Evolutionary conservation across 1,284 basidiomycete species (phyloP), one percentile per base, ranked within the genome.

Genomic region (Meira nashicola): DNA sequence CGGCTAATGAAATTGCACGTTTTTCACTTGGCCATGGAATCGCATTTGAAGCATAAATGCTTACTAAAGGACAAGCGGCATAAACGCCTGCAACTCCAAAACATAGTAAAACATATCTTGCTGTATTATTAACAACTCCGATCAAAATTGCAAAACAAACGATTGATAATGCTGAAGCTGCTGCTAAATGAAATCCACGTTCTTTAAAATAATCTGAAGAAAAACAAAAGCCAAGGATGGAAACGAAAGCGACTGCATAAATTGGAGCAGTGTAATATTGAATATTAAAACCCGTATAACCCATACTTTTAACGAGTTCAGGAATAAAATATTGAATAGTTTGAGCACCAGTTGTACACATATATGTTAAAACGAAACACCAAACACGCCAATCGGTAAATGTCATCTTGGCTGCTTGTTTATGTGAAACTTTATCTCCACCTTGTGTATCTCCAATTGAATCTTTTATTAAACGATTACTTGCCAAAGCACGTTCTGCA

Each of bases 61-160:
- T 74, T 33, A 63, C 55, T 21, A 6, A 75, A 74, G 40, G 82
- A 69, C 7, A 79, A 0, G 79, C 73, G 21, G 81, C 79, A 64
- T 81, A 82, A 44, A 82, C 79, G 25, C 73, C 78, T 2, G 79
- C 81, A 51, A 81, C 81, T 14, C 76, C 81, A 58, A 83, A 76
- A 64, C 81, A 82, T 44, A 83, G 70, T 65, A 82, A 80, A 39
- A 79, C 80, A 66, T 82, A 81, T 64, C 81, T 74, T n/a, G 78
- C 80, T 54, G 77, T 78, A 38, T 78, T 61, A 49, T 79, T 71
- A 28, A 70, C 68, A 2, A 73, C 66, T 9, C 79, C 75, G 47
- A 80, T 71, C 17, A 78, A 71, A 64, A 81, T 73, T 67, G 81
- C 80, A 68, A 82, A 82, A 57, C 73, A 79, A 14, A 80, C 58